Evolutionary conservation across 148 eudicot genomes (phyloP).

Genomic region (Heliosperma pusillum): DNA sequence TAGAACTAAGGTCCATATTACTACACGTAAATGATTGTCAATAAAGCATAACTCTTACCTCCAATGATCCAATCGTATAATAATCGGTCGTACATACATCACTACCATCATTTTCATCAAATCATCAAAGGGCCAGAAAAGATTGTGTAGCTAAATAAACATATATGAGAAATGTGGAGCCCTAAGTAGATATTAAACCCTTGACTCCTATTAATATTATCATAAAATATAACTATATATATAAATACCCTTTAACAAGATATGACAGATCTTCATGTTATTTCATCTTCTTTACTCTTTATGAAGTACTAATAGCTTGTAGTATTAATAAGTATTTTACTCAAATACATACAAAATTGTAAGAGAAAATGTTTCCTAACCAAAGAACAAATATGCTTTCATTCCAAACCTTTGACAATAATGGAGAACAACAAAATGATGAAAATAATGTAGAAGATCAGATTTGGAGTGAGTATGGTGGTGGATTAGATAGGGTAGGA

Average conservation of each 20-base stretch:
- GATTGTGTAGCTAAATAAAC: constrained; percentile 8
- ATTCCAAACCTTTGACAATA: constrained; percentile 17
- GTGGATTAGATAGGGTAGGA: not conserved
- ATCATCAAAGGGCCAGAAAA: constrained; percentile 18
- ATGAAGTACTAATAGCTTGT: not conserved
- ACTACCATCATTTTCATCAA: constrained; percentile 11
- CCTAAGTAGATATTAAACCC: not conserved
- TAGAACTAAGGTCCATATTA: too few relatives aligned
- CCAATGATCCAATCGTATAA: too few relatives aligned
- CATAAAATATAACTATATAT: not conserved
- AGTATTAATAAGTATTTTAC: not conserved
- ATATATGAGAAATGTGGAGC: constrained; percentile 14
- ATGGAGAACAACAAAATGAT: constrained; percentile 16
- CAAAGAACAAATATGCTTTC: constrained; percentile 14
- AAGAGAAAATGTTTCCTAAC: constrained; percentile 22
- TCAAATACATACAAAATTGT: not conserved
- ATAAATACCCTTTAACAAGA: not conserved
- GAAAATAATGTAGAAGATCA: constrained; percentile 9
- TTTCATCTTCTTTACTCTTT: not conserved
- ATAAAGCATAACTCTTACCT: too few relatives aligned
- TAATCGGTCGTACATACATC: not conserved
- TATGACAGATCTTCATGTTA: constrained; percentile 1
- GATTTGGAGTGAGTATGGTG: constrained; percentile 8
- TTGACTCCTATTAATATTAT: not conserved
- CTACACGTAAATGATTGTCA: too few relatives aligned